Percentiles rank a stretch among this genome's conserved stretches.
Evolutionary conservation across 345 rosid species (phyloP).

Genomic region (Populus ilicifolia): DNA sequence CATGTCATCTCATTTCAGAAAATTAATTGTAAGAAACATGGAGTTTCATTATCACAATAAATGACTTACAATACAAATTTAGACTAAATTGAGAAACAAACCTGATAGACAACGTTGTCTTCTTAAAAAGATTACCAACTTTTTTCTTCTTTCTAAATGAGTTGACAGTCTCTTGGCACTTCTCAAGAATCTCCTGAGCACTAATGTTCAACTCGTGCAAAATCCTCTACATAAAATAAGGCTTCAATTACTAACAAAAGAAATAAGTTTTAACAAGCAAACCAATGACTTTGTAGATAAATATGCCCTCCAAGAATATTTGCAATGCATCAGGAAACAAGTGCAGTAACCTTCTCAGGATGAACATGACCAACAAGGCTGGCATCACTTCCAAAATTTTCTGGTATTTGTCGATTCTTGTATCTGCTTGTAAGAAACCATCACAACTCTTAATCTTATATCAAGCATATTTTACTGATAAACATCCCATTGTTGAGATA

Average conservation of each 20-base stretch:
- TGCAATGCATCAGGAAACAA: slow-evolving; percentile 12
- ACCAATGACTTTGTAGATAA: background rate
- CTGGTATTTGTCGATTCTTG: slow-evolving; percentile 39
- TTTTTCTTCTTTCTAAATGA: slow-evolving; percentile 67
- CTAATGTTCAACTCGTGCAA: slow-evolving; percentile 50
- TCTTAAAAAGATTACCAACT: slow-evolving; percentile 42
- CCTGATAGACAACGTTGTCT: slow-evolving; percentile 54
- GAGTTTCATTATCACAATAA: background rate
- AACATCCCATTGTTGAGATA: background rate
- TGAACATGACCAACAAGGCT: slow-evolving; percentile 80
- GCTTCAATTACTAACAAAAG: slow-evolving; percentile 21
- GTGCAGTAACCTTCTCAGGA: slow-evolving; percentile 55
- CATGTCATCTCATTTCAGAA: slow-evolving; percentile 4
- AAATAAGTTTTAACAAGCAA: slow-evolving; percentile 5
- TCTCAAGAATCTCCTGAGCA: slow-evolving; percentile 51
- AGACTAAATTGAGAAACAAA: slow-evolving; percentile 28
- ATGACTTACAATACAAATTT: background rate
- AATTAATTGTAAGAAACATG: background rate
- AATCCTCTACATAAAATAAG: slow-evolving; percentile 43
- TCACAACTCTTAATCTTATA: slow-evolving; percentile 9
- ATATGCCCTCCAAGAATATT: background rate
- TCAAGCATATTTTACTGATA: background rate
- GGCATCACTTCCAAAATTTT: slow-evolving; percentile 42
- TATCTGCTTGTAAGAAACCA: slow-evolving; percentile 45
- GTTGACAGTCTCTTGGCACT: slow-evolving; percentile 60